These are phyloP conservation scores for Carex kokanica DNA, from an alignment of 176 grass and related monocot genomes.

Conservation along the genomic window DNA sequence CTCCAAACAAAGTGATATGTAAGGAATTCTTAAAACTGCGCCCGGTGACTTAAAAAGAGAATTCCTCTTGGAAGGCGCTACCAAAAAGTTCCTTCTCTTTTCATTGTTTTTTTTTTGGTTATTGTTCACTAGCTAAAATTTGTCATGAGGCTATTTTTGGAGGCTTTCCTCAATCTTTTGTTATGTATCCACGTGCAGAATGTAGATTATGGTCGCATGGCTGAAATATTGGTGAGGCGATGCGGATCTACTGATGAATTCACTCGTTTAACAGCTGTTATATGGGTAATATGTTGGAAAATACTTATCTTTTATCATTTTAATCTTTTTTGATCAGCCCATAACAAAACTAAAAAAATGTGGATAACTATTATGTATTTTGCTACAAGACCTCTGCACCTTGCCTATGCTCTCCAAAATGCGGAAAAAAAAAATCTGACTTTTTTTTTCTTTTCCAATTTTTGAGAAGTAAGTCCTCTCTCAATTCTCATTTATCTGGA, in stretches of 20 bases:
- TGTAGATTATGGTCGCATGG: slow-evolving; percentile 99
- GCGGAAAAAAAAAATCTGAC: background rate
- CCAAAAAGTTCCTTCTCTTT: background rate
- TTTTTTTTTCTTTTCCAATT: background rate
- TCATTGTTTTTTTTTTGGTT: slow-evolving; percentile 11
- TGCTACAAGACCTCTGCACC: slow-evolving; percentile 7
- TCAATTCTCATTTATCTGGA: slow-evolving; percentile 4
- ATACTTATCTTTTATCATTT: slow-evolving; percentile 13
- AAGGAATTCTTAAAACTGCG: background rate
- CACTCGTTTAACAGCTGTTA: slow-evolving; percentile 93
- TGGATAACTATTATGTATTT: slow-evolving; percentile 31
- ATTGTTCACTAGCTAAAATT: background rate
- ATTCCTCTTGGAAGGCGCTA: background rate
- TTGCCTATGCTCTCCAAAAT: background rate
- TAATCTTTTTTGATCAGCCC: background rate
- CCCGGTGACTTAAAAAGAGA: background rate
- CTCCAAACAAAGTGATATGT: background rate
- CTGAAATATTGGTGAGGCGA: slow-evolving; percentile 96
- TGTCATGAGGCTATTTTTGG: slow-evolving; percentile 8
- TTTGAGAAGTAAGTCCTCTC: background rate
- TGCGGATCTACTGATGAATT: slow-evolving; percentile 89
- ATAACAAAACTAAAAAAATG: slow-evolving; percentile 27
- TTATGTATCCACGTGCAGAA: slow-evolving; percentile 55
- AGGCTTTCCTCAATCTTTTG: slow-evolving; percentile 1
- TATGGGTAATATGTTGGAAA: slow-evolving; percentile 64